phyloP scores from a whole-genome alignment of 768 basidiomycete genomes.

The Suillus plorans region DNA sequence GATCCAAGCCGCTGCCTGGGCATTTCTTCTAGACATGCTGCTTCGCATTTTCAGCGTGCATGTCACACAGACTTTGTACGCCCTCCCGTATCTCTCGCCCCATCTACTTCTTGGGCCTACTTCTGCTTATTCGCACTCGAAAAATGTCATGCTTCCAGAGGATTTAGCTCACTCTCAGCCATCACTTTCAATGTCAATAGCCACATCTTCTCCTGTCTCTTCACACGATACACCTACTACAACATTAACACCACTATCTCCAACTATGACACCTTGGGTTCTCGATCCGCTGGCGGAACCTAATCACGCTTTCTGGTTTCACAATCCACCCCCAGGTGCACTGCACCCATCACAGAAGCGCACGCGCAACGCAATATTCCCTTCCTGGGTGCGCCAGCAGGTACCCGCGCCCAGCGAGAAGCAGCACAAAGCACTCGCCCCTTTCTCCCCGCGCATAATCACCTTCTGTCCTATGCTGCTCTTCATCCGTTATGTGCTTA shows the following conservation, averaged over 20 bases:
- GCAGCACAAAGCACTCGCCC: neutral
- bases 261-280: neutral
- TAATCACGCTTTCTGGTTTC: neutral
- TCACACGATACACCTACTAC: neutral
- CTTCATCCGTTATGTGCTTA: neutral
- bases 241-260: neutral
- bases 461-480: slow-evolving; percentile 1
- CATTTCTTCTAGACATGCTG: neutral
- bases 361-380: neutral
- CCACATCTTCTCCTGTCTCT: neutral
- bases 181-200: neutral
- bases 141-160: neutral
- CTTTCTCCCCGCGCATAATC: neutral
- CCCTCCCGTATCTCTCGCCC: neutral
- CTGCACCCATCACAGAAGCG: neutral
- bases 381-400: neutral
- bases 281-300: neutral
- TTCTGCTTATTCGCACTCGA: neutral
- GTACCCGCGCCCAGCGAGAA: neutral
- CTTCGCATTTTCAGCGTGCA: neutral
- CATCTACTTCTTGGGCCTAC: neutral
- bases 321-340: neutral
- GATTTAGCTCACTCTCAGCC: neutral
- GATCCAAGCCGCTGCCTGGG: neutral
- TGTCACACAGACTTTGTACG: neutral